Percentiles rank a stretch among this genome's conserved stretches.
Evolutionary conservation across 768 basidiomycete species (phyloP).

Genomic region (Pluteus cervinus): DNA sequence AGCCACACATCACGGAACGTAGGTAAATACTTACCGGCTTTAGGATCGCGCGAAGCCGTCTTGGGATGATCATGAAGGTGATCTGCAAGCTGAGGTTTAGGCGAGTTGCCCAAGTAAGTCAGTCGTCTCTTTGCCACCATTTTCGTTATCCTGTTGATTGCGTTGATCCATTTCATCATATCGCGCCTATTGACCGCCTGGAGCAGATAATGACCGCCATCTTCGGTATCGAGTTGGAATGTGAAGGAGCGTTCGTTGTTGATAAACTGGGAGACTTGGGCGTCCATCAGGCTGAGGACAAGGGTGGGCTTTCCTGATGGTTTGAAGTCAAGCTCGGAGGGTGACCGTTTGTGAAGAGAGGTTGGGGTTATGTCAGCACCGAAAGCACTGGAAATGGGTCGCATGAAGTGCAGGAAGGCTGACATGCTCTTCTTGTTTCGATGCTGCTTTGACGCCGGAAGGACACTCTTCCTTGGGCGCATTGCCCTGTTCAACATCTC

Average conservation of each 20-base stretch:
- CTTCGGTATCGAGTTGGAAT: constrained; percentile 81
- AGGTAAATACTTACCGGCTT: constrained; percentile 48
- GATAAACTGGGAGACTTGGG: constrained; percentile 62
- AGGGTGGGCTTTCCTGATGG: constrained; percentile 70
- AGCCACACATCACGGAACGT: neutral
- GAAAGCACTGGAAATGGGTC: constrained; percentile 86
- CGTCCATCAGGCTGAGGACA: constrained; percentile 69
- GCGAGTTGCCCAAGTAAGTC: constrained; percentile 73
- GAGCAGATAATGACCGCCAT: constrained; percentile 77
- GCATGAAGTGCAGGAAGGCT: constrained; percentile 79
- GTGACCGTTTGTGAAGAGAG: constrained; percentile 51
- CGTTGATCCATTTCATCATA: constrained; percentile 74
- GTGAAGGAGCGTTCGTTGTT: constrained; percentile 80
- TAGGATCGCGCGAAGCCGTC: constrained; percentile 61
- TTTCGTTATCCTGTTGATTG: constrained; percentile 64
- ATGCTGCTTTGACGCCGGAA: constrained; percentile 60
- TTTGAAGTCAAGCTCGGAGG: constrained; percentile 70
- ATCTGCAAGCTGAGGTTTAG: constrained; percentile 70
- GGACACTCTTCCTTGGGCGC: constrained; percentile 46
- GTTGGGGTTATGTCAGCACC: too few species aligned
- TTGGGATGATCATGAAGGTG: constrained; percentile 61
- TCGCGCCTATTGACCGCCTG: constrained; percentile 69
- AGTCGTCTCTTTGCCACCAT: constrained; percentile 71
- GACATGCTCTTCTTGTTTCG: constrained; percentile 89
- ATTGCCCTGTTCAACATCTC: constrained; percentile 73